phyloP scores from a whole-genome alignment of 768 basidiomycete genomes.

The Botryobasidium botryosum region DNA sequence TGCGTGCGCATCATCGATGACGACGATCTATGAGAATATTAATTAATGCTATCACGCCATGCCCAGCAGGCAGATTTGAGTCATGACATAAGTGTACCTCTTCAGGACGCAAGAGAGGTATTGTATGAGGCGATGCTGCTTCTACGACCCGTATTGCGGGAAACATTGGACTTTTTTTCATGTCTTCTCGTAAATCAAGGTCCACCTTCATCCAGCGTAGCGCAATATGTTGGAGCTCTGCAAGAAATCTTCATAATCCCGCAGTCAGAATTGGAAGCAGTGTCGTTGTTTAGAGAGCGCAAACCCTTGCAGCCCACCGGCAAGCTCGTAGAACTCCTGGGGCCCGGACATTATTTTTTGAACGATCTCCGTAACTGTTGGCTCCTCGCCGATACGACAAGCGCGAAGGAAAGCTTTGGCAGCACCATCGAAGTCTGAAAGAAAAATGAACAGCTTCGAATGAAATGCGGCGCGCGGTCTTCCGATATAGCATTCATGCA shows the following conservation, averaged over 20 bases:
- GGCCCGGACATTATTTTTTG: conserved; percentile 53
- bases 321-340: conserved; percentile 47
- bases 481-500: too few relatives aligned
- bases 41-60: neutral
- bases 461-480: conserved; percentile 52
- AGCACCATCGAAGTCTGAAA: conserved; percentile 67
- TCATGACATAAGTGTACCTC: conserved; percentile 19
- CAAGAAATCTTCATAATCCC: conserved; percentile 68
- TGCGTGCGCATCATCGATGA: conserved; percentile 74
- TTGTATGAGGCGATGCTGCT: conserved; percentile 28
- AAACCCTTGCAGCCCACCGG: conserved; percentile 52
- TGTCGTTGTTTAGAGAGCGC: too few relatives aligned
- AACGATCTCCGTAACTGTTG: conserved; percentile 68
- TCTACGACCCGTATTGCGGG: conserved; percentile 1
- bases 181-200: too few relatives aligned
- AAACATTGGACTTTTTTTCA: conserved; percentile 31
- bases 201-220: too few relatives aligned
- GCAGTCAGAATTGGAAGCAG: too few relatives aligned
- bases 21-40: conserved; percentile 33
- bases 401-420: conserved; percentile 75
- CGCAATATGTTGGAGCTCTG: conserved; percentile 74
- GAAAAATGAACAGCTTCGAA: conserved; percentile 69
- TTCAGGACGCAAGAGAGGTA: conserved; percentile 44
- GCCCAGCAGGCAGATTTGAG: too few relatives aligned
- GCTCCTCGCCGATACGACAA: conserved; percentile 76